Conservation (phyloP, 2,329 filamentous ascomycete species). For the Aureobasidium melanogenum region DNA sequence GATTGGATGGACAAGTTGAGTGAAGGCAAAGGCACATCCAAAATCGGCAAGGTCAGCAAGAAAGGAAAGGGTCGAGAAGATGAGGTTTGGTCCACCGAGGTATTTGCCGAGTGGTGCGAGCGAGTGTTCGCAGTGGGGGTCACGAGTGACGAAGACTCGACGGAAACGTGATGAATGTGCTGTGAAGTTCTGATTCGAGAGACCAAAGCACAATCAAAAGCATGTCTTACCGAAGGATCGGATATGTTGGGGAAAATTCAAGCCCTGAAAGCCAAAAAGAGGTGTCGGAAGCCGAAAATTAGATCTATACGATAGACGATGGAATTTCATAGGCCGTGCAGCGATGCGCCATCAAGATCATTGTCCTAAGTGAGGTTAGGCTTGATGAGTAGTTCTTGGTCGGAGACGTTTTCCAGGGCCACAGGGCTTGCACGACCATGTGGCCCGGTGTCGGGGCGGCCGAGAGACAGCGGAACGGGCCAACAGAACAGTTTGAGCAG, state of each 20-base stretch:
- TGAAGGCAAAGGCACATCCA: slow-evolving; percentile 25
- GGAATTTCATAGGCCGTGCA: background rate
- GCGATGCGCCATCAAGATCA: background rate
- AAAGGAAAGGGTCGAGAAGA: slow-evolving; percentile 55
- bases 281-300: background rate
- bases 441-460: background rate
- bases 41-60: slow-evolving; percentile 25
- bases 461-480: slow-evolving; percentile 2
- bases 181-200: background rate
- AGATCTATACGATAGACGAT: background rate
- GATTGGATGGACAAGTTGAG: slow-evolving; percentile 51
- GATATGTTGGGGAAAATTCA: background rate
- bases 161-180: background rate
- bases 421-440: background rate
- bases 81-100: slow-evolving; percentile 56
- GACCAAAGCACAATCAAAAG: background rate
- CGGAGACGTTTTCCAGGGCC: background rate
- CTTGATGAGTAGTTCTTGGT: background rate
- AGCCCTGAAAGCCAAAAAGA: background rate
- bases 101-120: slow-evolving; percentile 55
- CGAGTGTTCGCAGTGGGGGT: slow-evolving; percentile 48
- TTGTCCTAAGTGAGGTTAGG: slow-evolving; percentile 1
- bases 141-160: background rate
- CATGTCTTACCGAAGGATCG: background rate
- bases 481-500: background rate